phyloP scores from a whole-genome alignment of 2,329 filamentous ascomycete species.

The Pyricularia sp. region DNA sequence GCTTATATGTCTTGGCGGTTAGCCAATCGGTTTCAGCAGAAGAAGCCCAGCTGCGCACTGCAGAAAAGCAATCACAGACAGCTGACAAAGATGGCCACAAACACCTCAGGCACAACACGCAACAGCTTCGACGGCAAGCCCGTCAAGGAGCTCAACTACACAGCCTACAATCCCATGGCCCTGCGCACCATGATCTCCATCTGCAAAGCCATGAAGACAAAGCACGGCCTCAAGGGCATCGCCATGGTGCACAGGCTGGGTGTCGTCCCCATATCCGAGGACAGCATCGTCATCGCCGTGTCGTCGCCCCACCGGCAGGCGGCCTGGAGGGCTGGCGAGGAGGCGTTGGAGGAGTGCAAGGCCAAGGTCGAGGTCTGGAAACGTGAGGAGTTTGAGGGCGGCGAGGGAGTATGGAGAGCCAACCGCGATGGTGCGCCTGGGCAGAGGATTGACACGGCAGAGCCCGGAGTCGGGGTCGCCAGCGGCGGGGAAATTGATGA shows the following conservation, averaged over 20 bases:
- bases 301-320: conserved; percentile 74
- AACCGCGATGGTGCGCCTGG: conserved; percentile 67
- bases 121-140: conserved; percentile 62
- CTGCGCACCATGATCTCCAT: conserved; percentile 60
- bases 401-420: conserved; percentile 74
- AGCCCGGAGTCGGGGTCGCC: background rate
- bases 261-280: conserved; percentile 78
- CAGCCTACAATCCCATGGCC: conserved; percentile 62
- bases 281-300: conserved; percentile 85
- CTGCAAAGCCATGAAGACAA: conserved; percentile 42
- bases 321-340: conserved; percentile 82
- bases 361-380: conserved; percentile 92
- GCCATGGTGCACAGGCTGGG: conserved; percentile 80
- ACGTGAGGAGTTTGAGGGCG: conserved; percentile 68
- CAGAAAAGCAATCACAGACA: background rate
- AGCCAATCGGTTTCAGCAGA: background rate
- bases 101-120: conserved; percentile 62
- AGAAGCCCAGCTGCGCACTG: background rate
- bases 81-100: background rate
- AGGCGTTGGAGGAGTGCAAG: conserved; percentile 82
- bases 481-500: background rate
- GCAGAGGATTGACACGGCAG: conserved; percentile 26
- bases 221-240: conserved; percentile 61
- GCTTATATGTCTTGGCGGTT: background rate
- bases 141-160: conserved; percentile 69